Conservation (phyloP, 371 early-diverging fungal species). For the Smittium culicis region DNA sequence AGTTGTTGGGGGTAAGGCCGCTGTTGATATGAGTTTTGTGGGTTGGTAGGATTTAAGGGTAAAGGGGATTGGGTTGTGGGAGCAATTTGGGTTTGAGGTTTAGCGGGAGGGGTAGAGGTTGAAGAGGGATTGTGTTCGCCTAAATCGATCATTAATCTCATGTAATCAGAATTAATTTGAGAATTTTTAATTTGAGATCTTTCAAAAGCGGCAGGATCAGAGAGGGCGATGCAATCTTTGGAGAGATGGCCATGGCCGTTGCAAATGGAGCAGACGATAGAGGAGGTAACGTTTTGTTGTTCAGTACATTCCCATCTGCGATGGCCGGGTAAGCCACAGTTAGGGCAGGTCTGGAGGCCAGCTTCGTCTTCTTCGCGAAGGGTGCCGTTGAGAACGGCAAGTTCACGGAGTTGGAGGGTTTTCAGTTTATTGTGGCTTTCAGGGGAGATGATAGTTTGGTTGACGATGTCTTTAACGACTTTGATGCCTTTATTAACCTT, state of each 20-base stretch:
- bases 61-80: no score
- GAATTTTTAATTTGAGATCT: slow-evolving; percentile 70
- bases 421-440: slow-evolving; percentile 91
- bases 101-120: background rate
- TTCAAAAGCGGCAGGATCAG: slow-evolving; percentile 44
- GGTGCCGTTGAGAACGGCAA: slow-evolving; percentile 92
- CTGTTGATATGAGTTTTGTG: no score
- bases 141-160: slow-evolving; percentile 78
- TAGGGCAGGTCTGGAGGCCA: slow-evolving; percentile 62
- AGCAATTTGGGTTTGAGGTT: background rate
- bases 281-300: slow-evolving; percentile 67
- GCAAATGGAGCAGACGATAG: slow-evolving; percentile 78
- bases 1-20: background rate
- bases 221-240: slow-evolving; percentile 48
- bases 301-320: slow-evolving; percentile 87
- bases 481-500: slow-evolving; percentile 74
- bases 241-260: slow-evolving; percentile 84
- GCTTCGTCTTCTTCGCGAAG: slow-evolving; percentile 81
- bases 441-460: slow-evolving; percentile 81
- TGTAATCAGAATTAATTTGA: slow-evolving; percentile 75
- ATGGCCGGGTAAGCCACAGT: slow-evolving; percentile 87
- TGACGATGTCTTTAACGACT: slow-evolving; percentile 80
- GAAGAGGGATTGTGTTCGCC: slow-evolving; percentile 35
- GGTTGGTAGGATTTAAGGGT: no score
- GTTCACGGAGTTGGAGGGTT: slow-evolving; percentile 79